A percentile compares a stretch with the other conserved stretches of the same genome.
These are phyloP conservation scores for Fomitopsis serialis DNA, from an alignment of 768 basidiomycete species.

Conservation along the genomic window DNA sequence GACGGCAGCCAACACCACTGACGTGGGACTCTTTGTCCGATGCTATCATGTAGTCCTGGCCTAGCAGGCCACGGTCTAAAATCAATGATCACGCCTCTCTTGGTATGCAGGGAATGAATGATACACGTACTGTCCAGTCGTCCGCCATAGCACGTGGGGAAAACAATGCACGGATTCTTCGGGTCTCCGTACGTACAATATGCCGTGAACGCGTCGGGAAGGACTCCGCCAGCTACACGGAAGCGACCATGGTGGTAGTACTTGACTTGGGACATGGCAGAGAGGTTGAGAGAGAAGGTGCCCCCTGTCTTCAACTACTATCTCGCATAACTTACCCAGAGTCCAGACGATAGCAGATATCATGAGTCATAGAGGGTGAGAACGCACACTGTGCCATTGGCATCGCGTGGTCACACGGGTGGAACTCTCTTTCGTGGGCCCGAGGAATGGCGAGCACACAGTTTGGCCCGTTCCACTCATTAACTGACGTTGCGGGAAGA, in stretches of 20 bases:
- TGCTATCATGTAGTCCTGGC: conserved; percentile 43
- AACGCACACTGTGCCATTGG: neutral
- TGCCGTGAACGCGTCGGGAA: conserved; percentile 54
- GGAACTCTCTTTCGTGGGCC: no score
- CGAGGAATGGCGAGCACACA: no score
- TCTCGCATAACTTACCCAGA: no score
- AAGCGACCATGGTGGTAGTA: conserved; percentile 53
- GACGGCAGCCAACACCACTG: neutral
- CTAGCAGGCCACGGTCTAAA: conserved; percentile 25
- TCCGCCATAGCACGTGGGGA: conserved; percentile 51
- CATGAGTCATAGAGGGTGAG: conserved; percentile 10
- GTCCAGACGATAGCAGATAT: no score
- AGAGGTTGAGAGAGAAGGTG: no score
- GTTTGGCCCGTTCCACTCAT: no score
- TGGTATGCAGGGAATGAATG: neutral
- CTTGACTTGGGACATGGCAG: conserved; percentile 15
- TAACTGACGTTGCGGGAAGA: no score
- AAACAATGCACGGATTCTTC: conserved; percentile 50
- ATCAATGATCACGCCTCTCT: neutral
- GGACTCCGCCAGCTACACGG: conserved; percentile 42
- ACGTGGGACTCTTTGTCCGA: conserved; percentile 36
- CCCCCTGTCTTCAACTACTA: no score
- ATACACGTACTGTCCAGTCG: conserved; percentile 43
- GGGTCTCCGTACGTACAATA: conserved; percentile 50
- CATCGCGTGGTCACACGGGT: neutral